A percentile compares a stretch with the other conserved stretches of the same genome.
Conservation (phyloP, 2,329 filamentous ascomycete genomes). For the Pseudogymnoascus sp. region DNA sequence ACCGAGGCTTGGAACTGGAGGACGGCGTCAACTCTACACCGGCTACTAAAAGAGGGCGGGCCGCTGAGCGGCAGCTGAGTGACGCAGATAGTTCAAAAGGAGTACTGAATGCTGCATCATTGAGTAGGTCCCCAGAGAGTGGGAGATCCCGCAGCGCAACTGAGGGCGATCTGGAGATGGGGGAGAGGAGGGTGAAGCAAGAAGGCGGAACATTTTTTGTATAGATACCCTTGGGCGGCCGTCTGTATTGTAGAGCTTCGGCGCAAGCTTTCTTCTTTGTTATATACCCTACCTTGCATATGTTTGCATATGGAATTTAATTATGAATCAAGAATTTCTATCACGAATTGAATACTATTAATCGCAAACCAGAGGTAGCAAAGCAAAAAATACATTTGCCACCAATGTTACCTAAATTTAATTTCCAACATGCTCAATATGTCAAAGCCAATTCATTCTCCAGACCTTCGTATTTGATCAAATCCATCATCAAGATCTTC, state of each 20-base stretch:
- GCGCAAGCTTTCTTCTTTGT: neutral
- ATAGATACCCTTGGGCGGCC: conserved; percentile 1
- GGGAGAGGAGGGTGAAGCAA: neutral
- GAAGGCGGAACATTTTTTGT: neutral
- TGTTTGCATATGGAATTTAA: neutral
- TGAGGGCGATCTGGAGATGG: neutral
- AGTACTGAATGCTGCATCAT: neutral
- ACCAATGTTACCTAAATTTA: neutral
- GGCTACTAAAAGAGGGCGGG: neutral
- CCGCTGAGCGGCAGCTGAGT: neutral
- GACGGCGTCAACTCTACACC: neutral
- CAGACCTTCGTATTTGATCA: neutral
- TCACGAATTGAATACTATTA: neutral
- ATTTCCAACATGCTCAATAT: neutral
- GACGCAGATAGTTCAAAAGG: neutral
- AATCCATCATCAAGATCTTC: neutral
- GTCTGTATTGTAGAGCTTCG: neutral
- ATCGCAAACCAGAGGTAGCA: neutral
- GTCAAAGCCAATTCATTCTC: neutral
- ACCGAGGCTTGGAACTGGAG: neutral
- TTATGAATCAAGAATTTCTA: neutral
- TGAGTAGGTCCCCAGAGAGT: neutral
- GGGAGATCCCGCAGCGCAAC: neutral
- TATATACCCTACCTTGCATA: neutral
- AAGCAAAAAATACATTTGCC: neutral